phyloP scores from a whole-genome alignment of 768 basidiomycete genomes.

The Serpula lacrymans region DNA sequence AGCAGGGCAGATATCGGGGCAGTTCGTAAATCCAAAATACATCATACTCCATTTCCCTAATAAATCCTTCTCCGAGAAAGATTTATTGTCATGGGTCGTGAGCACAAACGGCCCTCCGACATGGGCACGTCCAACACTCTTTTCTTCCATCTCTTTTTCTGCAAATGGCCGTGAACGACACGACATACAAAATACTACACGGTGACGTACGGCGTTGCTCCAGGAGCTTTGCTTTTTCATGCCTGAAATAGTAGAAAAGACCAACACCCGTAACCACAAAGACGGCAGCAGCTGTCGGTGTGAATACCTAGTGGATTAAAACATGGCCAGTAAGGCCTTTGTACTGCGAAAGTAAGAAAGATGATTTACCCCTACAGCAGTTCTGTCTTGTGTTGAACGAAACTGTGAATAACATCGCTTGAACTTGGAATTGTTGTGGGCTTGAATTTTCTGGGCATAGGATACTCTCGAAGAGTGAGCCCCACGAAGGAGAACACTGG shows the following conservation, averaged over 20 bases:
- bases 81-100: constrained; percentile 56
- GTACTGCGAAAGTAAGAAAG: too few relatives aligned
- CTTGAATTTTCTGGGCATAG: too few relatives aligned
- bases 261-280: constrained; percentile 83
- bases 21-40: constrained; percentile 99
- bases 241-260: constrained; percentile 83
- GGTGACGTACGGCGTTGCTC: constrained; percentile 67
- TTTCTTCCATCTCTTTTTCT: constrained; percentile 75
- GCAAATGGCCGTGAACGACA: neutral
- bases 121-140: constrained; percentile 77
- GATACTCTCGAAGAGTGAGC: too few relatives aligned
- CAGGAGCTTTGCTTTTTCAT: constrained; percentile 76
- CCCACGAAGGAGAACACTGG: too few relatives aligned
- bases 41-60: constrained; percentile 88
- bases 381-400: too few relatives aligned
- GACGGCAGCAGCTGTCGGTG: constrained; percentile 76
- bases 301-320: constrained; percentile 97
- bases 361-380: too few relatives aligned
- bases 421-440: too few relatives aligned
- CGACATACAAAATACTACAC: neutral
- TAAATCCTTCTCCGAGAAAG: constrained; percentile 82
- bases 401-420: too few relatives aligned
- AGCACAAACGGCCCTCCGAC: constrained; percentile 91
- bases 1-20: constrained; percentile 98
- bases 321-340: too few relatives aligned